Conservation (phyloP, 345 rosid species). For the Eutrema japonicum region DNA sequence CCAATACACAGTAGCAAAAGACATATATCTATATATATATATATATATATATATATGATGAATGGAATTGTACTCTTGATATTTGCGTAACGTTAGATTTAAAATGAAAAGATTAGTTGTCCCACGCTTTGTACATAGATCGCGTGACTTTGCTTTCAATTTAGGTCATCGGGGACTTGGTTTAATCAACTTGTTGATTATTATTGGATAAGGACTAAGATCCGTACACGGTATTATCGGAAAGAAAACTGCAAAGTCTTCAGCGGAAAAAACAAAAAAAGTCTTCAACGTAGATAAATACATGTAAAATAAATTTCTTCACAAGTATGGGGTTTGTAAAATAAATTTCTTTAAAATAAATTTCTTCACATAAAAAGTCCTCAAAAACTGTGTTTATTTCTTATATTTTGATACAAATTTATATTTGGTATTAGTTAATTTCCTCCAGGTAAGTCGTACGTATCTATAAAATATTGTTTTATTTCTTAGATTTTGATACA, state of each 20-base stretch:
- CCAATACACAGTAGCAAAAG: no score
- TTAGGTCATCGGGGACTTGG: background rate
- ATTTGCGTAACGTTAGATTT: background rate
- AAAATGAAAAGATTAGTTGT: constrained; percentile 4
- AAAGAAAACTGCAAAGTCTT: background rate
- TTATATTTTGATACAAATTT: no score
- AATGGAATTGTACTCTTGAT: background rate
- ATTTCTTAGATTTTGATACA: background rate
- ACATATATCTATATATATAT: no score
- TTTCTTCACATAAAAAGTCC: no score
- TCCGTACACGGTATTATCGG: background rate
- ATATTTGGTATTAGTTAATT: no score
- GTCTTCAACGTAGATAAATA: background rate
- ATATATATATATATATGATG: background rate
- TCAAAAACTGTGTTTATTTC: background rate
- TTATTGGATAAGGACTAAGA: constrained; percentile 1
- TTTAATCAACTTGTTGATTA: background rate
- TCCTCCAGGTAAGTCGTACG: no score
- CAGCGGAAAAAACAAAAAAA: background rate
- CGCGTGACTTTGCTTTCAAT: background rate
- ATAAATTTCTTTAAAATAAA: background rate
- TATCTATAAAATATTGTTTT: no score
- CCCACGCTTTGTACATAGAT: constrained; percentile 19
- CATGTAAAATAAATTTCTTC: background rate
- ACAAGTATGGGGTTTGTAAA: background rate